Base-by-base conservation (phyloP, 495 filamentous ascomycete species). In the Alectoria sarmentosa region DNA sequence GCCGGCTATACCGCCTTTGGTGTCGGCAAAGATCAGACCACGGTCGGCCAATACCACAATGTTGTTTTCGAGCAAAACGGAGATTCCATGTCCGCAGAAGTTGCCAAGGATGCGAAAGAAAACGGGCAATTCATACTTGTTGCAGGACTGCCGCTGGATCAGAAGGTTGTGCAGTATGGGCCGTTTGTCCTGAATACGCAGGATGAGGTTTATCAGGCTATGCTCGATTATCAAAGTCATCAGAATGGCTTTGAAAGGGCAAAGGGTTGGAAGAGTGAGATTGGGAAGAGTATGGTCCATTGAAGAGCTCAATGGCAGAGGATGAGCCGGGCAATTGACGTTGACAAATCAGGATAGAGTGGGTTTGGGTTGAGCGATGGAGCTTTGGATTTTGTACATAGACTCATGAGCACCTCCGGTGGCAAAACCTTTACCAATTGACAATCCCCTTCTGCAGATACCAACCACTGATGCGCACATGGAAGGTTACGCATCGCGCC, bases 131-230 rank as follows among this genome's bases (percentile, higher is more conserved):
- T 96, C 71, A 82, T 98, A 7, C 78, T 98, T 46, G 80, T 96
- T 42, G 90, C 92, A 0, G 93, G 93, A 3, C 83, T 90, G 70
- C 90, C 92, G 21, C 80, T 97, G 19, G 87, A 97, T 72, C 93
- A 98, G 75, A 86, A 89, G 61, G 88, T 98, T 28, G 90, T 97
- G 34, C 93, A 98, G 82, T 96, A 98, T 73, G 93, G 93, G 0
- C 93, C 93, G 3, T 98, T 98, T 73, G 94, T 98, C 19, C 71
- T 96, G 65, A 96, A 80, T 42, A 83, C 82, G 15, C 80, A 91
- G 70, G 91, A 96, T 69, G 85, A 94, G 73, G 91, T 98, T 46
- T 89, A 91, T 67, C 85, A 97, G 78, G 91, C 94, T 4, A 86
- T 98, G 82, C 76, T 86, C 59, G 93, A 98, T 76, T 98, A 88